Evolutionary conservation across 148 eudicot species (phyloP).

Genomic region (Camellia sinensis): DNA sequence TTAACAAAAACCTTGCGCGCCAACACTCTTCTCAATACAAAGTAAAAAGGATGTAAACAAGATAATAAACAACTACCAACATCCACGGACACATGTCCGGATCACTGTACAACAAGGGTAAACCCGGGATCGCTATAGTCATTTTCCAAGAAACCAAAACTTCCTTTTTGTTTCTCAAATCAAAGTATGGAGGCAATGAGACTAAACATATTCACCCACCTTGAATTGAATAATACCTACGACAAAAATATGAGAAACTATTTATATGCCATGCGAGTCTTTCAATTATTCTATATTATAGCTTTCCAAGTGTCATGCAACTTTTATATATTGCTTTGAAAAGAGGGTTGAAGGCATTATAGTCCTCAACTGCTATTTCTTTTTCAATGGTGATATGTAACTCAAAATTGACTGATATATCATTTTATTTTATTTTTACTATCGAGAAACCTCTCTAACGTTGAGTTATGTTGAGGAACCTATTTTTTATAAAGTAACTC

Average conservation of each 20-base stretch:
- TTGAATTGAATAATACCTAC: neutral
- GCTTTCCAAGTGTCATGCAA: neutral
- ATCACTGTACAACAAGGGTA: no score
- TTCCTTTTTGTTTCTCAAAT: neutral
- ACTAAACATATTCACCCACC: neutral
- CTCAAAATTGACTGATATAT: neutral
- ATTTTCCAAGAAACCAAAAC: neutral
- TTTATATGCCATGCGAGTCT: neutral
- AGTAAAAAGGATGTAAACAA: no score
- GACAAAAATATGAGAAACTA: neutral
- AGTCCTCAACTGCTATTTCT: neutral
- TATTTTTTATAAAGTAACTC: no score
- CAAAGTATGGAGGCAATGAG: neutral
- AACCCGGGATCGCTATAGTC: no score
- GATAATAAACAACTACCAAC: no score
- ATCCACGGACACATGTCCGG: no score
- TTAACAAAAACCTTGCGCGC: no score
- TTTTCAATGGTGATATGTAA: neutral
- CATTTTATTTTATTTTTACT: no score
- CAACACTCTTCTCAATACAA: no score
- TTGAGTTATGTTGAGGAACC: no score
- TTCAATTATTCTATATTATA: neutral
- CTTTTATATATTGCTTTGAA: neutral
- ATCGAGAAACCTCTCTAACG: no score
- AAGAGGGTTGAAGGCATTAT: conserved; percentile 1